Evolutionary conservation across 441 rosid genomes (phyloP), one percentile per base, ranked within the genome.

Genomic region (Populus hybrid): DNA sequence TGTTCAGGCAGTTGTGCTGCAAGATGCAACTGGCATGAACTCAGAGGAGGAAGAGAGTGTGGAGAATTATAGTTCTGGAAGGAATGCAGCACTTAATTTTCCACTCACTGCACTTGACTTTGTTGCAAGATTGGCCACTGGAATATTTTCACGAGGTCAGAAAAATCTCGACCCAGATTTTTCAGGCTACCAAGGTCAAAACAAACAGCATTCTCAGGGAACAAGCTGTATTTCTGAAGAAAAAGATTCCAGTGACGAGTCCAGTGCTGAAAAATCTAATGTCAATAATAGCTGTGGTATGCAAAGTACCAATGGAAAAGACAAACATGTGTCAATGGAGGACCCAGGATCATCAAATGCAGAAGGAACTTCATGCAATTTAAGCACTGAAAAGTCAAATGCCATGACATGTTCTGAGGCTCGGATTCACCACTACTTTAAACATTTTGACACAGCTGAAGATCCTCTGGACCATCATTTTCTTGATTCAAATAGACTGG

Each of bases 381-480:
- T 77, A 81, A 86, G 77, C 71, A 81, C 75, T 28, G 90, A 83
- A 84, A 81, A 84, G 77, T 80, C 82, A 66, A 85, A 84, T 71
- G 76, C 73, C 80, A 80, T 78, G 26, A 57, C 82, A 81, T 50
- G 80, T 83, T 73, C 76, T 71, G 87, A 81, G 69, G 82, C 85
- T 81, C 85, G 83, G 73, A 38, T 71, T 74, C 82, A 81, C 81
- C 57, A 46, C 57, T 77, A 76, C 82, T 94, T 91, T 87, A 92
- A 84, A 84, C 94, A 88, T 82, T 96, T 96, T 86, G 99, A 96
- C 80, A 89, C 85, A 70, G 83, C 90, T 76, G 88, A 88, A 85
- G 97, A 89, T 82, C 98, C 98, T 79, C 74, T 81, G 75, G 99
- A 96, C 89, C 99, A 96, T 86, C 87, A 93, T 84, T 96, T 87